Conservation (phyloP, 768 basidiomycete genomes). For the Nevesoporus exiguus region DNA sequence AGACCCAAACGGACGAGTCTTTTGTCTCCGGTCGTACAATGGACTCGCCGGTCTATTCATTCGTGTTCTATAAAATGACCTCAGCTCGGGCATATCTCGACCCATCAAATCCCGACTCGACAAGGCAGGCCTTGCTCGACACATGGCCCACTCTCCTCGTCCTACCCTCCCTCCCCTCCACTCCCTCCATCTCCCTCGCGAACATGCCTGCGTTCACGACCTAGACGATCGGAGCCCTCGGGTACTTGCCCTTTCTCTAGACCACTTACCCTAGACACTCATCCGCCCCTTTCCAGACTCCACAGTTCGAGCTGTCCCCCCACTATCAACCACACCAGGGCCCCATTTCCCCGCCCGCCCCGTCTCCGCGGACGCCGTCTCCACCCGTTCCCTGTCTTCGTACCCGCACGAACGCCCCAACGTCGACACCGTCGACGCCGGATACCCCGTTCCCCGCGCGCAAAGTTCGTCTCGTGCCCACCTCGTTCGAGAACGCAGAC, state of each 20-base stretch:
- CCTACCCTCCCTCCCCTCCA: constrained; percentile 54
- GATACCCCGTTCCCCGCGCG: constrained; percentile 11
- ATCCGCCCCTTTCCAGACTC: background rate
- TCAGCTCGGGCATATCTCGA: background rate
- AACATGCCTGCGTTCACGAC: constrained; percentile 10
- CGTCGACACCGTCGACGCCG: background rate
- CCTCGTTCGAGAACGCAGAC: constrained; percentile 50
- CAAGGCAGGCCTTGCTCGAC: constrained; percentile 23
- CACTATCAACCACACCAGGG: background rate
- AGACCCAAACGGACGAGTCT: background rate
- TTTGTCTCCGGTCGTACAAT: background rate
- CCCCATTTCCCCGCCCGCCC: constrained; percentile 29
- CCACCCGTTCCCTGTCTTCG: constrained; percentile 23
- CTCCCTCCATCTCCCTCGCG: constrained; percentile 40
- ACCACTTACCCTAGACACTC: background rate
- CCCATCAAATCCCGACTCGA: background rate
- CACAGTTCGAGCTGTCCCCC: background rate
- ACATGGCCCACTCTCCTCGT: constrained; percentile 31
- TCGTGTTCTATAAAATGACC: constrained; percentile 16
- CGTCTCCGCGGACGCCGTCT: constrained; percentile 26
- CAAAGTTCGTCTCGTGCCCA: constrained; percentile 45
- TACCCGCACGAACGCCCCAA: background rate
- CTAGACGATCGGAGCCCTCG: background rate
- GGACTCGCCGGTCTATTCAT: too few relatives aligned
- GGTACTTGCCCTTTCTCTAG: constrained; percentile 10